Conservation (phyloP, 257 asterid genomes). For the Solanum medicagineum region DNA sequence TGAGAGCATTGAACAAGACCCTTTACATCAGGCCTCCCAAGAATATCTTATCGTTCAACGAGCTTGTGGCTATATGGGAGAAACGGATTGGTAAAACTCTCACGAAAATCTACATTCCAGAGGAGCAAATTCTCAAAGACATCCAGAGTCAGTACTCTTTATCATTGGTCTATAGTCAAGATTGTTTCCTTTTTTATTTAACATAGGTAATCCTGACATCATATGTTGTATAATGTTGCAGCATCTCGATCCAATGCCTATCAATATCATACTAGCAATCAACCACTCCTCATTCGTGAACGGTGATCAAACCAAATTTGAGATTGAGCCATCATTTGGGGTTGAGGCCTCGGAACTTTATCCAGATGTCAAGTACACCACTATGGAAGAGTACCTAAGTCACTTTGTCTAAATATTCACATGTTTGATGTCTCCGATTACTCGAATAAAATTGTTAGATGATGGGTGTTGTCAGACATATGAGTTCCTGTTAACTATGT, state of each 20-base stretch:
- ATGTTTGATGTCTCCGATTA: not conserved
- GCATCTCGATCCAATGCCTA: conserved; percentile 29
- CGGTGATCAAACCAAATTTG: conserved; percentile 40
- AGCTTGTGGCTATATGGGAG: conserved; percentile 56
- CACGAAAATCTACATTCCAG: conserved; percentile 32
- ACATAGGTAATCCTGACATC: not conserved
- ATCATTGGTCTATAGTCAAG: not conserved
- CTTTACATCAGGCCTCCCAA: too few relatives aligned
- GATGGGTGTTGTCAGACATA: not conserved
- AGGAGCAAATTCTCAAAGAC: conserved; percentile 42
- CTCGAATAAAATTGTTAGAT: not conserved
- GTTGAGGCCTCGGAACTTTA: conserved; percentile 57
- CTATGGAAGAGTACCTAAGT: conserved; percentile 39
- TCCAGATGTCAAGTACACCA: conserved; percentile 58
- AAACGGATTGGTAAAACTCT: conserved; percentile 57
- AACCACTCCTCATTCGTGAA: conserved; percentile 7
- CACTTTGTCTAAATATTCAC: conserved; percentile 23
- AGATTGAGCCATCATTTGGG: conserved; percentile 45
- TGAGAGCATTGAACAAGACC: too few relatives aligned
- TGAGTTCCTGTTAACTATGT: not conserved
- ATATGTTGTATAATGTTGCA: conserved; percentile 1
- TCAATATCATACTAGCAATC: conserved; percentile 26
- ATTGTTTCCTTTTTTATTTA: not conserved
- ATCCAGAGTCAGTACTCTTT: conserved; percentile 23
- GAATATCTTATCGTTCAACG: not conserved